A percentile compares a stretch with the other conserved stretches of the same genome.
phyloP scores from a whole-genome alignment of 805 yeast species.

The Cyberlindnera xishuangbannaensis region DNA sequence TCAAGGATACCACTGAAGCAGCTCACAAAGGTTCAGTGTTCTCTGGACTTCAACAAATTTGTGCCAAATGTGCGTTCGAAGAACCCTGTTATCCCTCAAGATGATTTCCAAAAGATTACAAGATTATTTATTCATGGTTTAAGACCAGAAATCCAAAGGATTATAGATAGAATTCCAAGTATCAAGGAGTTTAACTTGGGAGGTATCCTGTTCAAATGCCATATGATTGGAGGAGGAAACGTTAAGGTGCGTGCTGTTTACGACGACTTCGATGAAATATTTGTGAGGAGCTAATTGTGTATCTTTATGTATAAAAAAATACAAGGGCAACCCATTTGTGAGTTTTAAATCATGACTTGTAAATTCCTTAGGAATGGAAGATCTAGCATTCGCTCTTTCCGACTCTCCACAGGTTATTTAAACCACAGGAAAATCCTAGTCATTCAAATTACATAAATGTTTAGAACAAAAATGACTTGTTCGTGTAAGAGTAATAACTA shows the following conservation, averaged over 20 bases:
- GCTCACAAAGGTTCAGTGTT: conserved; percentile 19
- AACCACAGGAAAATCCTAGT: too few species aligned
- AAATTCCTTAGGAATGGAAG: too few species aligned
- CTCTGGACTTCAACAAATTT: conserved; percentile 19
- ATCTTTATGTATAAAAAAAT: background rate
- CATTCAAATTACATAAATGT: too few species aligned
- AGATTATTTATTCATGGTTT: conserved; percentile 21
- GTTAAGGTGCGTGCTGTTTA: conserved; percentile 18
- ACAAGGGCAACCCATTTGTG: background rate
- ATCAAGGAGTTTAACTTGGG: conserved; percentile 24
- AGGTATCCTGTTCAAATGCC: conserved; percentile 21
- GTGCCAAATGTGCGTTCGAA: conserved; percentile 16
- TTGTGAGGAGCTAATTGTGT: conserved; percentile 1
- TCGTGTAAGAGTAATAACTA: too few species aligned
- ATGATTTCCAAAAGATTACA: conserved; percentile 17
- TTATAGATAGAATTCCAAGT: conserved; percentile 11
- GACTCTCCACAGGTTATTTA: too few species aligned
- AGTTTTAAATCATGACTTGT: too few species aligned
- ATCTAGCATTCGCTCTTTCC: too few species aligned
- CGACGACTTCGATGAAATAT: conserved; percentile 23
- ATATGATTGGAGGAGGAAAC: background rate
- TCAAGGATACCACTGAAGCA: conserved; percentile 24
- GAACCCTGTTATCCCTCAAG: conserved; percentile 12
- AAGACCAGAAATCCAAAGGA: conserved; percentile 15
- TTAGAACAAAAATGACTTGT: too few species aligned